Base-by-base conservation (phyloP, 768 basidiomycete species). In the Brasilioporus rufonigricans region DNA sequence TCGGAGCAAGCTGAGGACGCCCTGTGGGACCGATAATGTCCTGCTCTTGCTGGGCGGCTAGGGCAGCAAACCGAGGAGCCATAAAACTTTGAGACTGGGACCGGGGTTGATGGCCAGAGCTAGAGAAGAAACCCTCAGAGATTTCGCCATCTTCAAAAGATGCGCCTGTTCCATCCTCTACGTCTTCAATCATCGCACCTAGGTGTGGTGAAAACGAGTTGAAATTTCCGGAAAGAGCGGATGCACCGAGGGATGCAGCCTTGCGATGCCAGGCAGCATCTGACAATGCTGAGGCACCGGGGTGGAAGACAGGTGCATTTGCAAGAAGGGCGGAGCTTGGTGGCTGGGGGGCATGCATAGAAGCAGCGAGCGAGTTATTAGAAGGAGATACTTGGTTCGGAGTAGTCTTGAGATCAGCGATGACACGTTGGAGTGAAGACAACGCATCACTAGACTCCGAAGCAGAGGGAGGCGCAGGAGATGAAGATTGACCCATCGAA, bases 391-490 rank as follows among this genome's bases (percentile, higher is more conserved):
- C 39, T 62, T 72, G 80, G 65, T 76, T 81, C 48, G 83, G 77
- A 47, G 89, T 86, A 3, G 88, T 87, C 79, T 93, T 96, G 59
- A 97, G 78, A 71, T 98, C 94, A 52, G 90, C 90, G 62, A 98
- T 98, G 70, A 97, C 88, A 53, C 91, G 85, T 67, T 98, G 93
- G 50, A 98, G 82, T 27, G 91, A 92, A 56, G 88, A 89, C 55
- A 93, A 77, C 18, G 89, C 91, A 68, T 88, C 87, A 66, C 88
- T 91, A 21, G 83, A 81, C 61, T 91, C 87, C 33, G 77, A 77
- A 58, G 72, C 75, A 58, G 81, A 76, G 43, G 69, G 68, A 56
- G 82, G 80, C 36, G 77, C 77, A 35, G 84, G 80, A 16, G 77
- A 68, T 36, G 79, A 67, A 47, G 71, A 66, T 65, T 69, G 56